Evolutionary conservation across 1,284 basidiomycete genomes (phyloP), one percentile per base, ranked within the genome.

Genomic region (Tylopilus sp.): DNA sequence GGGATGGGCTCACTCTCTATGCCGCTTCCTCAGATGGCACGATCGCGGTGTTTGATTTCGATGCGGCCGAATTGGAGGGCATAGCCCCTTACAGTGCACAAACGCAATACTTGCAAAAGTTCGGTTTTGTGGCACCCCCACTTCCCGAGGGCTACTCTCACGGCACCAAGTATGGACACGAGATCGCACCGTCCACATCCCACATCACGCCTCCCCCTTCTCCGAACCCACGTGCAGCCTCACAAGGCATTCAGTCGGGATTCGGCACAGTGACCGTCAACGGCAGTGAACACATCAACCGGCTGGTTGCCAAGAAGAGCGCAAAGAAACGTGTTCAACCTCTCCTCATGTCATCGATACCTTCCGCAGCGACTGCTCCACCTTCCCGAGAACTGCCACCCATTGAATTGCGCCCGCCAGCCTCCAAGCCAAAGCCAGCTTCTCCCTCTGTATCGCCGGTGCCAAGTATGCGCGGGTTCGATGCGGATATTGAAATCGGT

Each of bases 21-120:
- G 93, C 93, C 0, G 95, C 92, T 51, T 97, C 95, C 0, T 95
- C 93, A 0, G 97, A 99, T 61, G 96, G 97, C 1, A 93, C 92
- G 0, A 84, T 98, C 45, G 92, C 86, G 3, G 92, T 87, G 2
- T 89, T 97, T 67, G 75, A 79, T 52, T 97, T 98, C 62, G 84
- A 88, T 34, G 62, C 78, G 0, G 76, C 79, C 21, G 92, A 97
- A 67, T 76, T 97, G 11, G 89, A 92, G 51, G 87, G 92, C 16
- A 83, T 95, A 18, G 86, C 89, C 0, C 82, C 88, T 2, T 76
- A 81, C 52, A 78, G 79, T 5, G 82, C 84, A 11, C 89, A 92
- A 59, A 79, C 83, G 53, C 74, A 82, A 54, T 90, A 93, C 57
- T 75, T 95, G 7, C 76, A 81, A 30, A 88, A 89, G 58, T 95